Evolutionary conservation across 495 filamentous ascomycete species (phyloP), one percentile per base, ranked within the genome.

Genomic region (Tuber umbilicatum): DNA sequence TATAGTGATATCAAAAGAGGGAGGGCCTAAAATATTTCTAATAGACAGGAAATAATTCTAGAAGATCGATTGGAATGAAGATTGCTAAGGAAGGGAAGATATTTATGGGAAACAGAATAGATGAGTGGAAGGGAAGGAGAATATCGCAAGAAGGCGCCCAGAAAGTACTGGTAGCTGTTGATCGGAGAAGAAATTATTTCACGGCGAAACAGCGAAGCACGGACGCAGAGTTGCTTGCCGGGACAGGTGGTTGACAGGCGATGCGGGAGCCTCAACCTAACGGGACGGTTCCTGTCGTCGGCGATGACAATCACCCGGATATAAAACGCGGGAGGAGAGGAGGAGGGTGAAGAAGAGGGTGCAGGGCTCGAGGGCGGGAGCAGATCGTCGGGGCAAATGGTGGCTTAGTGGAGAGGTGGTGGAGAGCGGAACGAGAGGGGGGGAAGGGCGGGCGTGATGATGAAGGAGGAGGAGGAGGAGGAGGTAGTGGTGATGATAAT

Each of bases 291-390:
- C 76, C 72, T 79, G 76, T 79, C 73, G 77, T 79, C 76, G 77
- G 76, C 69, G 76, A 78, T 74, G 76, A 78, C 77, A 79, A 79
- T 78, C 77, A 79, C 77, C 69, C 75, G 72, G 77, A 79, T 79
- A 76, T 76, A 76, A 68, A 68, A 67, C 67, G 50, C 72, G 73
- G 69, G 75, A 73, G 78, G 79, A 73, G 80, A 78, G 76, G 73
- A 73, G 81, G 73, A 72, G 70, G 70, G 70, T 70, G 73, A 75
- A 69, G 78, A 75, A 64, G 71, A 79, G 73, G 73, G 74, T 69
- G 78, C 73, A 71, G 75, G 50, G 73, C 79, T 85, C 82, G 83
- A 84, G 84, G 81, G 84, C 84, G 83, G 82, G 78, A 76, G 79
- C 83, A 83, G 84, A 84, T 71, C 55, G 79, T 45, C 64, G 79